Conservation (phyloP, 495 filamentous ascomycete genomes). For the Tuber magnatum region DNA sequence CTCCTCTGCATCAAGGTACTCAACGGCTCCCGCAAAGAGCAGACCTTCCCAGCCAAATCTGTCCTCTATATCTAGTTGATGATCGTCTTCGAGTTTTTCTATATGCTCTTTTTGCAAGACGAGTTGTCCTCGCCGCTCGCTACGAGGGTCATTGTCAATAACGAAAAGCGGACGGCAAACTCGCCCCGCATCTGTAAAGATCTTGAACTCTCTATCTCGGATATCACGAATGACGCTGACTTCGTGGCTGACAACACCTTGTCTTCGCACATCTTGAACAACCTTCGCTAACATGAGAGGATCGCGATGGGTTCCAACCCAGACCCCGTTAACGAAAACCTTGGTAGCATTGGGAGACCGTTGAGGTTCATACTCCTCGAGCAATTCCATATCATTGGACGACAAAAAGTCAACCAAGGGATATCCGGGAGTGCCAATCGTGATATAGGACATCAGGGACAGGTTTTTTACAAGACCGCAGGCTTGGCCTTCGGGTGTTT, state of each 20-base stretch:
- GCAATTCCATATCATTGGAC: conserved; percentile 83
- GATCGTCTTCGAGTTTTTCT: conserved; percentile 59
- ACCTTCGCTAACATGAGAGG: conserved; percentile 70
- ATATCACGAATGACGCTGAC: conserved; percentile 92
- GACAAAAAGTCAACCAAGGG: conserved; percentile 94
- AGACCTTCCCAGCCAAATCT: conserved; percentile 84
- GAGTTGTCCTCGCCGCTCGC: conserved; percentile 64
- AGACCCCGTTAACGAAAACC: conserved; percentile 94
- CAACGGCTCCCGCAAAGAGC: conserved; percentile 70
- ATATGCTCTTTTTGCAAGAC: conserved; percentile 77
- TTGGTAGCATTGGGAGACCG: conserved; percentile 88
- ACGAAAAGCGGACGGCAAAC: conserved; percentile 90
- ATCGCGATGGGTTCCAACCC: conserved; percentile 86
- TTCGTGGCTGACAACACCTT: conserved; percentile 69
- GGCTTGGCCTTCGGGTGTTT: conserved; percentile 97
- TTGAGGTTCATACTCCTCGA: conserved; percentile 91
- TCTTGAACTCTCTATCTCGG: conserved; percentile 93
- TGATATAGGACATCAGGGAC: conserved; percentile 96
- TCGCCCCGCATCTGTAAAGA: conserved; percentile 93
- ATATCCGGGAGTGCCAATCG: conserved; percentile 79
- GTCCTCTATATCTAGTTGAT: conserved; percentile 54
- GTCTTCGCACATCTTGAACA: conserved; percentile 66
- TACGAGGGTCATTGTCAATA: conserved; percentile 67
- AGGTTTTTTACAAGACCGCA: conserved; percentile 98
- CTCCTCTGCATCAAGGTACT: conserved; percentile 95